Evolutionary conservation across 345 rosid genomes (phyloP).

Genomic region (Eucalyptus cladocalyx): DNA sequence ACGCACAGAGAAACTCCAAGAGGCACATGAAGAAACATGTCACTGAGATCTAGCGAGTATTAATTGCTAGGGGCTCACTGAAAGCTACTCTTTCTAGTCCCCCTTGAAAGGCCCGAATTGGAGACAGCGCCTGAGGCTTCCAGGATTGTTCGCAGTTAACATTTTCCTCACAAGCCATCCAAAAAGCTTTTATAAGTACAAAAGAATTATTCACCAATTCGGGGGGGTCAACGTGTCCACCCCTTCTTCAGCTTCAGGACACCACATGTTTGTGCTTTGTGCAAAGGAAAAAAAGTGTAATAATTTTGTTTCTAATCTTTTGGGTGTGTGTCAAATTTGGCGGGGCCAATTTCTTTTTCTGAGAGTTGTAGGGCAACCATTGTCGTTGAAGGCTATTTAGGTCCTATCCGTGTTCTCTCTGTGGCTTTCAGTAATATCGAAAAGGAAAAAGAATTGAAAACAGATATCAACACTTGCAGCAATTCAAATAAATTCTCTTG

Average conservation of each 20-base stretch:
- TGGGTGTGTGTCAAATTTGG: background rate
- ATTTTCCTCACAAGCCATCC: background rate
- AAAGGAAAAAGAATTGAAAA: background rate
- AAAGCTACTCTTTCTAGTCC: background rate
- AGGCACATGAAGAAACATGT: background rate
- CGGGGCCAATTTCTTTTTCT: background rate
- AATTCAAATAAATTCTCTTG: background rate
- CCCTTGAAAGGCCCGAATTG: background rate
- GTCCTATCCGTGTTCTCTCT: background rate
- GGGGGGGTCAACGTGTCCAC: background rate
- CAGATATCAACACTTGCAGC: background rate
- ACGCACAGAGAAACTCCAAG: background rate
- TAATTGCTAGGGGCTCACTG: background rate
- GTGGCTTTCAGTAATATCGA: background rate
- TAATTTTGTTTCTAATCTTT: background rate
- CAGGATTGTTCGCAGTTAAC: background rate
- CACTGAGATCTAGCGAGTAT: background rate
- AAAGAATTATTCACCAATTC: background rate
- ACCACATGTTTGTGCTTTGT: background rate
- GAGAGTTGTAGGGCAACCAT: background rate
- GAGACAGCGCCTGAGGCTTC: background rate
- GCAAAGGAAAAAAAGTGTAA: background rate
- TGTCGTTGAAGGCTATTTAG: background rate
- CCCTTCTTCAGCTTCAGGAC: background rate
- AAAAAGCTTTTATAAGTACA: background rate